Conservation (phyloP, 371 early-diverging fungal genomes). For the Spiromyces aspiralis region DNA sequence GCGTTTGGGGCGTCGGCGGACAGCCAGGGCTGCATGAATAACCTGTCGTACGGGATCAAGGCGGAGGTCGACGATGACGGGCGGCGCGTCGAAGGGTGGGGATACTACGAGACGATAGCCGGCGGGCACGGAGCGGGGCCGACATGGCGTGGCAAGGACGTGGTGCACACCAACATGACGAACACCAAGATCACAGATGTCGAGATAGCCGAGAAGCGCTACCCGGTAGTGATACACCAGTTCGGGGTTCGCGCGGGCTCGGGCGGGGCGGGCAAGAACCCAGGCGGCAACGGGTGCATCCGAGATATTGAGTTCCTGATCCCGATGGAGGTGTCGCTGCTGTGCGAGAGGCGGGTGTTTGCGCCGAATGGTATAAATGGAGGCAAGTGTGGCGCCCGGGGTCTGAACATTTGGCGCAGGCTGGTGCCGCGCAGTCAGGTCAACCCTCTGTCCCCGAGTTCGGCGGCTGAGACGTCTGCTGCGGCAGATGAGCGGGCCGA, state of each 20-base stretch:
- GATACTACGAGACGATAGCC: conserved; percentile 92
- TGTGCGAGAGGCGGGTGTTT: conserved; percentile 84
- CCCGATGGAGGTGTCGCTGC: conserved; percentile 67
- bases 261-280: conserved; percentile 63
- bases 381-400: conserved; percentile 57
- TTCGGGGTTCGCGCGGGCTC: conserved; percentile 63
- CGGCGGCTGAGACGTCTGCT: background rate
- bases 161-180: conserved; percentile 83
- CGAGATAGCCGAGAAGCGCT: conserved; percentile 87
- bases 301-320: conserved; percentile 71
- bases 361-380: conserved; percentile 78
- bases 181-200: conserved; percentile 95
- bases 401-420: conserved; percentile 66
- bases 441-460: background rate
- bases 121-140: conserved; percentile 82
- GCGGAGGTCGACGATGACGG: conserved; percentile 29
- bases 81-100: conserved; percentile 57
- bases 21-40: conserved; percentile 90
- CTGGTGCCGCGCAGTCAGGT: background rate
- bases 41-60: conserved; percentile 83
- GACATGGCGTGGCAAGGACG: conserved; percentile 68
- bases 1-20: conserved; percentile 87
- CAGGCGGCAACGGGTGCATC: conserved; percentile 80
- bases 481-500: background rate
- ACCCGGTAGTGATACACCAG: conserved; percentile 76